phyloP scores from a whole-genome alignment of 2,329 filamentous ascomycete genomes.

The Sporothrix humicola region DNA sequence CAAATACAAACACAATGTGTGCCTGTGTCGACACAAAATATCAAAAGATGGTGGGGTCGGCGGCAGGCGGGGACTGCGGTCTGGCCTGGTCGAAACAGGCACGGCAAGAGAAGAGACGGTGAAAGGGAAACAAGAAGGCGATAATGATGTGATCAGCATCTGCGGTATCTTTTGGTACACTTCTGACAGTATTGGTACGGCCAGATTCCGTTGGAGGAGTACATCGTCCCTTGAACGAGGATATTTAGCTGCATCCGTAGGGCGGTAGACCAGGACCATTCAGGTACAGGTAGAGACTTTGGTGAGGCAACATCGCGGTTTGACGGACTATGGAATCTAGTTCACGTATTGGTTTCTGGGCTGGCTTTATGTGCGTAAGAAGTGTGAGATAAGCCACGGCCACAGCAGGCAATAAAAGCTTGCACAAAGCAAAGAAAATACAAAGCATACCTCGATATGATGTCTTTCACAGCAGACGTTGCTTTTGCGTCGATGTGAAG shows the following conservation, averaged over 20 bases:
- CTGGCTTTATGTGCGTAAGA: not conserved
- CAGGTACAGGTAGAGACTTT: constrained; percentile 1
- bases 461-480: not conserved
- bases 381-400: constrained; percentile 4
- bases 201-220: constrained; percentile 1
- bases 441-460: not conserved
- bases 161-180: not conserved
- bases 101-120: constrained; percentile 22
- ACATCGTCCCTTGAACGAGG: not conserved
- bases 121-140: constrained; percentile 11
- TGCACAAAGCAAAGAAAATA: not conserved
- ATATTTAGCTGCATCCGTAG: constrained; percentile 12
- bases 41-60: constrained; percentile 11
- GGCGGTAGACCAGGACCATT: constrained; percentile 3
- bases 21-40: not conserved
- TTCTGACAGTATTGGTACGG: too few relatives aligned
- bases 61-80: not conserved
- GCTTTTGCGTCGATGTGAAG: not conserved
- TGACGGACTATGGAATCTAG: not conserved
- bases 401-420: too few relatives aligned
- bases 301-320: not conserved
- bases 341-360: not conserved
- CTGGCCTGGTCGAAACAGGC: constrained; percentile 24
- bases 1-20: not conserved
- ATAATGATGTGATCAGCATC: constrained; percentile 25